phyloP scores from a whole-genome alignment of 305 asterid genomes.

The Fraxinus ornus region DNA sequence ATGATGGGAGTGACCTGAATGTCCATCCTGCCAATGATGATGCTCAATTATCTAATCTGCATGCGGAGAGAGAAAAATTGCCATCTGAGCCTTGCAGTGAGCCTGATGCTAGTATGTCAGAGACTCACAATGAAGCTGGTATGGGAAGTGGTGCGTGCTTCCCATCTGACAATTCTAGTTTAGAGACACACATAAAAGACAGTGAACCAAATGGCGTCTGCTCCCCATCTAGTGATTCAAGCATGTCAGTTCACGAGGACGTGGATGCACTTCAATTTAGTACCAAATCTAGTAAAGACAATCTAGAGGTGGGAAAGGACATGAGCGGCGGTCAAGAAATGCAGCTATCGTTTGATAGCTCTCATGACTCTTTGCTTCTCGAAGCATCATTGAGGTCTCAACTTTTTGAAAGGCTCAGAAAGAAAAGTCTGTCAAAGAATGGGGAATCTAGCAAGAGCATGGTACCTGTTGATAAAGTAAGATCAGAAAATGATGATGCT shows the following conservation, averaged over 20 bases:
- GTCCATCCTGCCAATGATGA: constrained; percentile 24
- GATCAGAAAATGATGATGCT: constrained; percentile 26
- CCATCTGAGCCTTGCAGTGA: constrained; percentile 28
- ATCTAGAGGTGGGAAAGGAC: constrained; percentile 29
- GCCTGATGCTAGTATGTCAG: constrained; percentile 37
- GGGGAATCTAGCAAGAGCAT: constrained; percentile 21
- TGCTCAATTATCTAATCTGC: constrained; percentile 22
- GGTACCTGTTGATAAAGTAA: constrained; percentile 26
- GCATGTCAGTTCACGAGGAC: constrained; percentile 34
- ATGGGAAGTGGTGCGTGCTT: constrained; percentile 29
- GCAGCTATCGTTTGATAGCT: constrained; percentile 22
- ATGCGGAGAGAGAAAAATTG: constrained; percentile 22
- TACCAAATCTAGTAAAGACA: constrained; percentile 26
- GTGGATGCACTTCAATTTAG: constrained; percentile 23
- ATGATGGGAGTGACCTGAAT: constrained; percentile 19
- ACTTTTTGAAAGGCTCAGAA: constrained; percentile 43
- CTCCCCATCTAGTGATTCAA: constrained; percentile 18
- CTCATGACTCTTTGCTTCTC: constrained; percentile 45
- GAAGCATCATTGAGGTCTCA: constrained; percentile 57
- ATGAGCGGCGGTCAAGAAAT: constrained; percentile 24
- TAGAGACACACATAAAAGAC: background rate
- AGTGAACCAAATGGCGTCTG: background rate
- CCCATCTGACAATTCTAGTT: constrained; percentile 25
- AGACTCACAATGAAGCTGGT: constrained; percentile 29
- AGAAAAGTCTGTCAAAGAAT: constrained; percentile 34